Conservation (phyloP, 345 rosid genomes). For the Arabis hirsuta region DNA sequence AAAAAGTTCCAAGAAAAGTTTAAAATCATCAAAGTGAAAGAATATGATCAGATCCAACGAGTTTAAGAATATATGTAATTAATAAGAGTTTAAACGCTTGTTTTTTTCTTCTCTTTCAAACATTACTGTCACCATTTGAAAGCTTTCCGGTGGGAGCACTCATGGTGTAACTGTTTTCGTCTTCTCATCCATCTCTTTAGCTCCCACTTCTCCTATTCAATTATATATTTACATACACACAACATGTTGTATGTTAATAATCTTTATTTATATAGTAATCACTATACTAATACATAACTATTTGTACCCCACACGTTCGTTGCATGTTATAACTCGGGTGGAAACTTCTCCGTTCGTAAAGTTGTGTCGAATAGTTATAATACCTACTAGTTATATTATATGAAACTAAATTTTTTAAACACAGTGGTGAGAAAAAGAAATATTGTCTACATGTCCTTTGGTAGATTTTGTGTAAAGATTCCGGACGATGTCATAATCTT, state of each 20-base stretch:
- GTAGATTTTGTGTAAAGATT: too few relatives aligned
- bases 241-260: too few relatives aligned
- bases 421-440: too few relatives aligned
- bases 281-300: background rate
- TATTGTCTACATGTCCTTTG: too few relatives aligned
- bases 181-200: slow-evolving; percentile 13
- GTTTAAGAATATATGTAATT: background rate
- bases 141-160: background rate
- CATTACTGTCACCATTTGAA: slow-evolving; percentile 26
- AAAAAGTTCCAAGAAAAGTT: too few relatives aligned
- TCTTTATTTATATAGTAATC: background rate
- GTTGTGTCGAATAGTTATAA: too few relatives aligned
- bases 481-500: too few relatives aligned
- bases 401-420: too few relatives aligned
- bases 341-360: background rate
- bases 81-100: too few relatives aligned
- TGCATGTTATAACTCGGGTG: background rate
- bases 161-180: slow-evolving; percentile 8
- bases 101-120: background rate
- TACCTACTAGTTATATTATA: too few relatives aligned
- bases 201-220: slow-evolving; percentile 27
- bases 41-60: background rate
- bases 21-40: background rate
- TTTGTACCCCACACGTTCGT: background rate
- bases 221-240: background rate